A percentile compares a stretch with the other conserved stretches of the same genome.
Conservation (phyloP, 805 yeast genomes). For the Debaryomyces tyrocola region DNA sequence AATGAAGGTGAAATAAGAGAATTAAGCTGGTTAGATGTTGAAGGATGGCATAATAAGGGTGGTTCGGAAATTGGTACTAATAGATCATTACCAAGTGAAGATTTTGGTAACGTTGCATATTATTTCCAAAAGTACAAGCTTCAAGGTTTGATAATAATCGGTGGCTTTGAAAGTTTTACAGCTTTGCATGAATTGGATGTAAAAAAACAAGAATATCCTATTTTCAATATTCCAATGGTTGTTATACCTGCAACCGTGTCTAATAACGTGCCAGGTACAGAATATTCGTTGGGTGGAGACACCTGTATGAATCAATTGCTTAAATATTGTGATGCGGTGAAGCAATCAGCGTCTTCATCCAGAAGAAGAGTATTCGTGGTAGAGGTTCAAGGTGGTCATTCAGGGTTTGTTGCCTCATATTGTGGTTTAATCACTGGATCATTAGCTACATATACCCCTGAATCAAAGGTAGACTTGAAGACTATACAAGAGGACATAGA, state of each 20-base stretch:
- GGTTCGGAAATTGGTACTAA: conserved; percentile 85
- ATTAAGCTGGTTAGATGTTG: conserved; percentile 67
- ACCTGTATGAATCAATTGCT: conserved; percentile 72
- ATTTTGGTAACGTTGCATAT: conserved; percentile 70
- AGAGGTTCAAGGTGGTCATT: conserved; percentile 84
- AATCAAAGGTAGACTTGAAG: conserved; percentile 58
- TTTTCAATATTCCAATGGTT: conserved; percentile 75
- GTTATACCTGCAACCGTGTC: conserved; percentile 79
- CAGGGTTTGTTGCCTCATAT: conserved; percentile 73
- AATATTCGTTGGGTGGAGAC: conserved; percentile 73
- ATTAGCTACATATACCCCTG: conserved; percentile 75
- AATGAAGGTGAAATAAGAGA: conserved; percentile 60
- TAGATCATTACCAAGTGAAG: conserved; percentile 65
- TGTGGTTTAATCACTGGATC: conserved; percentile 73
- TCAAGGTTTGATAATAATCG: conserved; percentile 72
- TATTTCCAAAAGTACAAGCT: conserved; percentile 66
- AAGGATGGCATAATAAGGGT: conserved; percentile 72
- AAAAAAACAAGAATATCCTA: conserved; percentile 62
- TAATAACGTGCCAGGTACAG: conserved; percentile 80
- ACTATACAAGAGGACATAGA: conserved; percentile 67
- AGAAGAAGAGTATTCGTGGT: conserved; percentile 78
- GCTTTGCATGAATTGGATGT: conserved; percentile 65
- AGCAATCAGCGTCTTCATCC: conserved; percentile 76
- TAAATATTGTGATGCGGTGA: conserved; percentile 74
- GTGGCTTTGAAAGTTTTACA: conserved; percentile 81